Evolutionary conservation across 164 flowering plant species (phyloP), one percentile per base, ranked within the genome.

Genomic region (Chloranthus sessilifolius): DNA sequence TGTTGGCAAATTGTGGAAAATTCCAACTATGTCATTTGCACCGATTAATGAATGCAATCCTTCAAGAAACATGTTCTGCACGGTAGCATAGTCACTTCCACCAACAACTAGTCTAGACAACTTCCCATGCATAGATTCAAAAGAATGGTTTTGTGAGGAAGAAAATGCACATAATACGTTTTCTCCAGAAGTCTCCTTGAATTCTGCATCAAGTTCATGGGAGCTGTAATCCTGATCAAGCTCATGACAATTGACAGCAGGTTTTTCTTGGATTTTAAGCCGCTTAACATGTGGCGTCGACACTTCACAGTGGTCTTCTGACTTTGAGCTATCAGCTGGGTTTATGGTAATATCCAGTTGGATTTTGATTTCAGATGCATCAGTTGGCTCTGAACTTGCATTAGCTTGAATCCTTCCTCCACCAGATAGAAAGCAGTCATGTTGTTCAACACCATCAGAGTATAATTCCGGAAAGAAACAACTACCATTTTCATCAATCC

Each of bases 391-490:
- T n/a, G 38, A 29, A 50, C 21, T 23, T n/a, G 31, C 2, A 36
- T 43, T 30, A 37, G 40, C 49, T 4, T 55, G 60, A 43, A 56
- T 56, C 54, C 44, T 57, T 28, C 49, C 69, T 43, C 17, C 30
- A 35, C 43, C 55, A 59, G 48, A 36, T 8, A 47, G 50, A 50
- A 43, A 69, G 53, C 62, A 56, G 0, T 44, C 56, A 51, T 52
- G 17, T 0, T 27, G n/a, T 11, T 64, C 70, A 46, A 67, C 67
- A 47, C 40, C 55, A 27, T 65, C 69, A 44, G 62, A 39, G 43
- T 33, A 70, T 30, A 52, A 49, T 63, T 83, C 86, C 0, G 98
- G 98, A 65, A 91, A 83, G 64, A 83, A 91, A 55, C 96, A 88
- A 24, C 62, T 45, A 3, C 79, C 90, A 24, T 61, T 59, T 43